phyloP scores from a whole-genome alignment of 495 filamentous ascomycete species.

The Amorphotheca resinae region DNA sequence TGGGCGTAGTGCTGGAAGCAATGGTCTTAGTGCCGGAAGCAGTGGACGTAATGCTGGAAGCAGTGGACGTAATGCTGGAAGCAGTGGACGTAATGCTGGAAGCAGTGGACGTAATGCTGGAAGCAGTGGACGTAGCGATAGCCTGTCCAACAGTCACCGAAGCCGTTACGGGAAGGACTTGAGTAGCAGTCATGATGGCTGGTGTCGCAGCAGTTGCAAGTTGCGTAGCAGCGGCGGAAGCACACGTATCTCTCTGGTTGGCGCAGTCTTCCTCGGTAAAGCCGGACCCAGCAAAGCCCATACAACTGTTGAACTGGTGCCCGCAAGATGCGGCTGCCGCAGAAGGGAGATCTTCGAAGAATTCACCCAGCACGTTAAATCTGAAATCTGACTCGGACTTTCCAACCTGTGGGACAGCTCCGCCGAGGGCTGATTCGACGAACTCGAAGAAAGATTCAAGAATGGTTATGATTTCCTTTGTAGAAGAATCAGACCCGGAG shows the following conservation, averaged over 20 bases:
- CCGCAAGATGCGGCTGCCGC: conserved; percentile 13
- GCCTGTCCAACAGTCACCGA: conserved; percentile 2
- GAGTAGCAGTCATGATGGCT: conserved; percentile 8
- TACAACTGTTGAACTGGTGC: conserved; percentile 13
- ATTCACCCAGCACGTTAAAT: conserved; percentile 6
- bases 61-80: too few species aligned
- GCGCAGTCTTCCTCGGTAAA: conserved; percentile 14
- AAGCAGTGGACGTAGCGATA: not conserved
- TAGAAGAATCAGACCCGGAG: conserved; percentile 1
- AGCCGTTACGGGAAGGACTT: conserved; percentile 8
- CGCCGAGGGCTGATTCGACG: conserved; percentile 8
- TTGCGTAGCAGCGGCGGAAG: conserved; percentile 3
- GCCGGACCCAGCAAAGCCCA: conserved; percentile 10
- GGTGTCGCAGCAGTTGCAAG: conserved; percentile 1
- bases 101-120: not conserved
- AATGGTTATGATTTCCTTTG: conserved; percentile 6
- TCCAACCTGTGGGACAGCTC: conserved; percentile 12
- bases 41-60: too few species aligned
- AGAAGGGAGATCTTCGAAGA: conserved; percentile 11
- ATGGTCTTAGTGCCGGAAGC: too few species aligned
- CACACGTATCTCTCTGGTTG: conserved; percentile 9
- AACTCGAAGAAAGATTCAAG: conserved; percentile 20
- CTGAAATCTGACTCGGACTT: conserved; percentile 8
- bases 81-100: not conserved
- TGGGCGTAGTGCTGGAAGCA: too few species aligned